These are phyloP conservation scores for Plectranthus barbatus DNA, from an alignment of 257 asterid species.

Conservation along the genomic window DNA sequence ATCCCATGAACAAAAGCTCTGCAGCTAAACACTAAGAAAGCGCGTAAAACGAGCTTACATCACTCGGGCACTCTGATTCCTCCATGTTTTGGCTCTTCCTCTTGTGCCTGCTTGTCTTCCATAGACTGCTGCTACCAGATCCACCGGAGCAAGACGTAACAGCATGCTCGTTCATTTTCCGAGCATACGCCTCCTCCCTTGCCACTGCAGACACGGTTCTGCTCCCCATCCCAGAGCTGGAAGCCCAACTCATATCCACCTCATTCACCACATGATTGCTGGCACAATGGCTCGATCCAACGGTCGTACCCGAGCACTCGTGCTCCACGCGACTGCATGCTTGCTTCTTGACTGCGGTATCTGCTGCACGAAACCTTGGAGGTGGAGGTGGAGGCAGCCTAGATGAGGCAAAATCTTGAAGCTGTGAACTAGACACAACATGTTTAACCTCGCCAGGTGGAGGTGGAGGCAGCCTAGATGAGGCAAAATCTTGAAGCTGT, in stretches of 20 bases:
- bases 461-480: too few species aligned
- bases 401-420: constrained; percentile 10
- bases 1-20: background rate
- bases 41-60: constrained; percentile 29
- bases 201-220: constrained; percentile 16
- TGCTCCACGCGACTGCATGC: background rate
- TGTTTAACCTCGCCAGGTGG: constrained; percentile 14
- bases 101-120: constrained; percentile 46
- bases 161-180: constrained; percentile 29
- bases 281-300: constrained; percentile 71
- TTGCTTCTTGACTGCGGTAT: background rate
- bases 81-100: constrained; percentile 53
- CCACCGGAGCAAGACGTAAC: constrained; percentile 59
- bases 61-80: constrained; percentile 66
- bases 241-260: constrained; percentile 33
- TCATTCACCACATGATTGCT: constrained; percentile 56
- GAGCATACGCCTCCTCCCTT: constrained; percentile 17
- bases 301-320: constrained; percentile 43
- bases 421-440: background rate
- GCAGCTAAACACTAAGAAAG: background rate
- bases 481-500: constrained; percentile 1
- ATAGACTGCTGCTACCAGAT: constrained; percentile 51
- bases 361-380: constrained; percentile 30
- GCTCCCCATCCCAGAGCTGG: constrained; percentile 27
- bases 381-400: constrained; percentile 31